Evolutionary conservation across 2,329 filamentous ascomycete species (phyloP), one percentile per base, ranked within the genome.

Genomic region (Rhynchosporium graminicola): DNA sequence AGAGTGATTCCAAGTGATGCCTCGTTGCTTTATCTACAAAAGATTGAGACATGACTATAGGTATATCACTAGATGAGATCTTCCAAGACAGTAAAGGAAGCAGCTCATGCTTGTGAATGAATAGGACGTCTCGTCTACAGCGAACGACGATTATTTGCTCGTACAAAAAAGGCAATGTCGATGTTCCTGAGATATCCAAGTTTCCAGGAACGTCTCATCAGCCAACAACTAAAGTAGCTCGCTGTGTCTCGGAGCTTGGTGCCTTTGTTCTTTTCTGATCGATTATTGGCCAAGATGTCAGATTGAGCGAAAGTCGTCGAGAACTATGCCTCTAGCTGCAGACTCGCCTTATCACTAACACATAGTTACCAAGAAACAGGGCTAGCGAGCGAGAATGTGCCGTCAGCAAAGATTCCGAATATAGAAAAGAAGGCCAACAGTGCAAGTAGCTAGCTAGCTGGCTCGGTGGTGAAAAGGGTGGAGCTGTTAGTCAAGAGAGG

Each of bases 251-350:
- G 15, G 20, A 33, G 51, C 36, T 29, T 54, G n/a, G 9, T 40
- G 36, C 33, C 51, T 54, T 52, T 20, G 15, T 42, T 54, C n/a
- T 36, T 36, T 36, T 36, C 33, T 10, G 5, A 10, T 36, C 33
- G 36, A 40, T 54, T 13, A 40, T 54, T 13, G n/a, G 51, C n/a
- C 9, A 48, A 48, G 26, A 4, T 12, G 36, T 54, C 36, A 28
- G 36, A 28, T 31, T 36, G 15, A 40, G 42, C n/a, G 42, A 4
- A 40, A 54, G 33, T 10, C 28, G 36, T 54, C 6, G 36, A 28
- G 4, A 54, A 7, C 51, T 40, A 52, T 40, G 33, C 9, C 50
- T 26, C 31, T 42, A 54, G 51, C 20, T 40, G 51, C 51, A 54
- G 51, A 40, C 51, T 42, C 40, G 33, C 3, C 20, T 40, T 5